Evolutionary conservation across 352 stramenopile genomes (phyloP).

Genomic region (Globisporangium cederbergense): DNA sequence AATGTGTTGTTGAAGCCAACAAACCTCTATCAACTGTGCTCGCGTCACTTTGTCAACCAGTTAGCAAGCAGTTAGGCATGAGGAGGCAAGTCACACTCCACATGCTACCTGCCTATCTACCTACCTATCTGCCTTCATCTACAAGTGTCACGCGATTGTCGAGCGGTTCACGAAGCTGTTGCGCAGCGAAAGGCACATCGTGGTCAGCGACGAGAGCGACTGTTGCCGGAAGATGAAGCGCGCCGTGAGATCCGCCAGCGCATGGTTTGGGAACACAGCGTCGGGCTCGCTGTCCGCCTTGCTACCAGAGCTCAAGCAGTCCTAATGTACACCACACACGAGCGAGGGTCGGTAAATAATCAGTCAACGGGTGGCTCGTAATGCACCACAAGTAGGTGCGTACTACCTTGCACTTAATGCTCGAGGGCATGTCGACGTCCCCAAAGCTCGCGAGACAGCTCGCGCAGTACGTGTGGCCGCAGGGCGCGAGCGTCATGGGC

Average conservation of each 20-base stretch:
- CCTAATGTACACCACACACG: neutral
- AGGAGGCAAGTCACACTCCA: too few species aligned
- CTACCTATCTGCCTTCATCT: too few species aligned
- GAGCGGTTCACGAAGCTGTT: slow-evolving; percentile 51
- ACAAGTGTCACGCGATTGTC: neutral
- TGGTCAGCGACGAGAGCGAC: slow-evolving; percentile 53
- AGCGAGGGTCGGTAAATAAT: neutral
- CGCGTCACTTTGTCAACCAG: neutral
- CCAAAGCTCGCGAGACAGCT: slow-evolving; percentile 45
- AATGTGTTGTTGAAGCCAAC: neutral
- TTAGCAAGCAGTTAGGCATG: too few species aligned
- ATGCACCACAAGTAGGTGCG: too few species aligned
- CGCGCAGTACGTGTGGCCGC: slow-evolving; percentile 70
- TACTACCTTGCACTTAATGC: slow-evolving; percentile 45
- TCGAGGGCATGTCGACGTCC: slow-evolving; percentile 31
- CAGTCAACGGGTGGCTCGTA: too few species aligned
- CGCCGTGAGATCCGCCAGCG: slow-evolving; percentile 64
- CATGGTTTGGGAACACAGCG: slow-evolving; percentile 63
- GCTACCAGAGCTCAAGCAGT: neutral
- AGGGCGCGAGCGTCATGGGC: slow-evolving; percentile 65
- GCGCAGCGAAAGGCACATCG: slow-evolving; percentile 65
- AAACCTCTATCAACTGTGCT: neutral
- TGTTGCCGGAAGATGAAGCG: slow-evolving; percentile 77
- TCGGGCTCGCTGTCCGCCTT: slow-evolving; percentile 26
- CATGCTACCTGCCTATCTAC: too few species aligned